phyloP scores from a whole-genome alignment of 2,329 filamentous ascomycete genomes.

The Monosporascus sp. region DNA sequence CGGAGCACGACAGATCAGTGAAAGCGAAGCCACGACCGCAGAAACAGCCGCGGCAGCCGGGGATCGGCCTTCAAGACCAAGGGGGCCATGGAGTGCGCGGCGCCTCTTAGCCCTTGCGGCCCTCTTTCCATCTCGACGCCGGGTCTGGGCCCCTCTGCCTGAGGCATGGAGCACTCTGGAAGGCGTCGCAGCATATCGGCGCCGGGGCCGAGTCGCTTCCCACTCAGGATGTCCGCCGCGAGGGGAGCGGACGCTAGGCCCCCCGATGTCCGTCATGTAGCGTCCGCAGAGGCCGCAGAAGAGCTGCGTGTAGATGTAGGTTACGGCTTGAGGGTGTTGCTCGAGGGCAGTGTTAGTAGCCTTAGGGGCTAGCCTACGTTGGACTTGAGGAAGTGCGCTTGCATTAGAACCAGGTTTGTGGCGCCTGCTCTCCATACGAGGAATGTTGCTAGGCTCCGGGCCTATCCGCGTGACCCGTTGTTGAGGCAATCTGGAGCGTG shows the following conservation, averaged over 20 bases:
- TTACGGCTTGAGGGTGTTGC: no score
- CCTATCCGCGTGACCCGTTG: no score
- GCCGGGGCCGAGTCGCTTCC: not conserved
- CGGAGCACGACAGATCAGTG: not conserved
- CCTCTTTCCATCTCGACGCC: not conserved
- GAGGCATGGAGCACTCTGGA: not conserved
- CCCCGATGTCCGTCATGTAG: slow-evolving; percentile 2
- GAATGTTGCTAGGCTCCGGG: no score
- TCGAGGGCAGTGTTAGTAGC: no score
- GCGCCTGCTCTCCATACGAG: no score
- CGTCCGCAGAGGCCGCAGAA: slow-evolving; percentile 4
- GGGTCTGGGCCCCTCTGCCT: not conserved
- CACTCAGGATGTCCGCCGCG: not conserved
- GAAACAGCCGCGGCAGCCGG: not conserved
- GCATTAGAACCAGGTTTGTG: no score
- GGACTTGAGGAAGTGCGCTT: no score
- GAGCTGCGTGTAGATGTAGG: slow-evolving; percentile 3
- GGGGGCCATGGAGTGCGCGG: not conserved
- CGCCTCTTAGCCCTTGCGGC: not conserved
- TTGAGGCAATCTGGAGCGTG: no score
- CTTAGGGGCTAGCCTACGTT: no score
- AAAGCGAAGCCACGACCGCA: slow-evolving; percentile 1
- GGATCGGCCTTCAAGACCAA: not conserved
- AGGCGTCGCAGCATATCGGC: not conserved
- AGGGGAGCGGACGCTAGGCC: not conserved